Evolutionary conservation across 352 stramenopile species (phyloP).

Genomic region (Pythium aphanidermatum): DNA sequence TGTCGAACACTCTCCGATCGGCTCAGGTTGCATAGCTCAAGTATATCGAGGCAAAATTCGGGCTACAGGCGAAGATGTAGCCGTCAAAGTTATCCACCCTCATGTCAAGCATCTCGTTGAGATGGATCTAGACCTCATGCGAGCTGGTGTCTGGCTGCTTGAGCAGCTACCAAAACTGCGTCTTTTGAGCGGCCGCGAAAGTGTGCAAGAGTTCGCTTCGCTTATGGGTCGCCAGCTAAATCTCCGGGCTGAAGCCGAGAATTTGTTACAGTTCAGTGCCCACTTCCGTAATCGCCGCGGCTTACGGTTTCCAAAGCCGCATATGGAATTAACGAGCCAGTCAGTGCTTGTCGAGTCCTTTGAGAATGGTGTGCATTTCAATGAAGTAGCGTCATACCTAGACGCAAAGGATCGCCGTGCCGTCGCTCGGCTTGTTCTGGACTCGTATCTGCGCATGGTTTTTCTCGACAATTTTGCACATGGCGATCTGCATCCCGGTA

Average conservation of each 20-base stretch:
- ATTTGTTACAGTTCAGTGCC: slow-evolving; percentile 72
- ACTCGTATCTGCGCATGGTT: slow-evolving; percentile 92
- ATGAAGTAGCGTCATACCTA: slow-evolving; percentile 44
- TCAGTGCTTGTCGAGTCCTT: slow-evolving; percentile 91
- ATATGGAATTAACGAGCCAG: slow-evolving; percentile 68
- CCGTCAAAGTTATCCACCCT: slow-evolving; percentile 93
- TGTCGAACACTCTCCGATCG: slow-evolving; percentile 61
- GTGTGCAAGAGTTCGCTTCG: slow-evolving; percentile 77
- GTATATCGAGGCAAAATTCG: slow-evolving; percentile 87
- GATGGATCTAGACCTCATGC: slow-evolving; percentile 84
- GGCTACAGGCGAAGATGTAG: slow-evolving; percentile 62
- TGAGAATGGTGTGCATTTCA: slow-evolving; percentile 74
- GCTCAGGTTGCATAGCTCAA: slow-evolving; percentile 93
- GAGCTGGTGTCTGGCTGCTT: slow-evolving; percentile 50
- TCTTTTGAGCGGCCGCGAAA: slow-evolving; percentile 71
- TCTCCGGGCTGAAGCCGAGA: slow-evolving; percentile 85
- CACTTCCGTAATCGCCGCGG: slow-evolving; percentile 64
- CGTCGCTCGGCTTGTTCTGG: slow-evolving; percentile 72
- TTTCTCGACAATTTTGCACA: slow-evolving; percentile 96
- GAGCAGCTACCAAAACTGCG: slow-evolving; percentile 56
- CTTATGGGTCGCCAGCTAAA: slow-evolving; percentile 91
- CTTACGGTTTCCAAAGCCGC: slow-evolving; percentile 67
- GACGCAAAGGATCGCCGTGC: slow-evolving; percentile 46
- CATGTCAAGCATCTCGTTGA: slow-evolving; percentile 83
- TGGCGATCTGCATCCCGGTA: slow-evolving; percentile 91